Percentiles rank a stretch among this genome's conserved stretches.
These are phyloP conservation scores for Tricladium varicosporioides DNA, from an alignment of 2,329 filamentous ascomycete genomes.

Conservation along the genomic window DNA sequence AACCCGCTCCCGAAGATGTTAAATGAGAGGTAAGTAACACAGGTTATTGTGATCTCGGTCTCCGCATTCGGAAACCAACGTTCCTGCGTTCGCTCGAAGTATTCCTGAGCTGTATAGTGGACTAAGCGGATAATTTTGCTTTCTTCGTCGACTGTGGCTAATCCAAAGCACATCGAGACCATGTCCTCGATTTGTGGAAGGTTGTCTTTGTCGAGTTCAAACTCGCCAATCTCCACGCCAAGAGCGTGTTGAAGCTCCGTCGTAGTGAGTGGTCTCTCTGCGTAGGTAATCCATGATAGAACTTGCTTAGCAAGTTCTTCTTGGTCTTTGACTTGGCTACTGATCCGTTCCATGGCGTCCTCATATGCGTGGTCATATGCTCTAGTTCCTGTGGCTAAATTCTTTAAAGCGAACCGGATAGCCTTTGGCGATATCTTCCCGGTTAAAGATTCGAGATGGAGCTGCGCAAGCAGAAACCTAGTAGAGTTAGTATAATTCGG, in stretches of 20 bases:
- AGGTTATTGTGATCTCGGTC: slow-evolving; percentile 14
- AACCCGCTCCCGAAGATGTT: slow-evolving; percentile 22
- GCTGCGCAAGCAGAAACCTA: slow-evolving; percentile 20
- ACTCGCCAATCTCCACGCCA: slow-evolving; percentile 13
- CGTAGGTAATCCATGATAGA: too few relatives aligned
- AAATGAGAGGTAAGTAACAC: slow-evolving; percentile 31
- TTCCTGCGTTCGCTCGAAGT: slow-evolving; percentile 15
- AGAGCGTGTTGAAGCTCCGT: slow-evolving; percentile 43
- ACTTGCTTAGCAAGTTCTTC: slow-evolving; percentile 40
- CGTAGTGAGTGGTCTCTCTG: slow-evolving; percentile 35
- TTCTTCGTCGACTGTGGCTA: slow-evolving; percentile 27
- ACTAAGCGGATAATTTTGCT: slow-evolving; percentile 24
- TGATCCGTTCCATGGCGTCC: too few relatives aligned
- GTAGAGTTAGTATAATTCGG: not conserved
- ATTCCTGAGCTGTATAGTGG: slow-evolving; percentile 31
- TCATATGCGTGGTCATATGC: too few relatives aligned
- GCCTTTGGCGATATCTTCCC: too few relatives aligned
- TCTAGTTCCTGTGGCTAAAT: too few relatives aligned
- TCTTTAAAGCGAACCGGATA: too few relatives aligned
- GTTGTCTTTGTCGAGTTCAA: slow-evolving; percentile 21
- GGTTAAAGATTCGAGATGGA: too few relatives aligned
- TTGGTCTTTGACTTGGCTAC: slow-evolving; percentile 37
- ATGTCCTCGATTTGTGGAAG: slow-evolving; percentile 12
- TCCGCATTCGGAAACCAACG: slow-evolving; percentile 16
- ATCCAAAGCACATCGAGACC: slow-evolving; percentile 22